Evolutionary conservation across 306 rosid species (phyloP).

Genomic region (Acacia confusa): DNA sequence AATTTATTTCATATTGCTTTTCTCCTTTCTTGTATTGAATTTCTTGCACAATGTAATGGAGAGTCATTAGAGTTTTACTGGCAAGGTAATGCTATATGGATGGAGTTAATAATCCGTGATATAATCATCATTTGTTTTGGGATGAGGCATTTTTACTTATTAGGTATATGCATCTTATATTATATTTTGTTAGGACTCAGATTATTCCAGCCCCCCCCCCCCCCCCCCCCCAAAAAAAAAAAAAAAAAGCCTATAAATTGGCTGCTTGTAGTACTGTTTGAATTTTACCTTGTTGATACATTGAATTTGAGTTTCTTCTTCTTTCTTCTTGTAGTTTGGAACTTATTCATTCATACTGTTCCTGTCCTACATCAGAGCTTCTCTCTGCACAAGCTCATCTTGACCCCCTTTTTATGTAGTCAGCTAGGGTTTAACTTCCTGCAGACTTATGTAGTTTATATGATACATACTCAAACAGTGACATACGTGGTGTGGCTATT

Average conservation of each 20-base stretch:
- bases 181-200: not conserved
- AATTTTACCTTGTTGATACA: not conserved
- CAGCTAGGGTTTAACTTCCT: slow-evolving; percentile 11
- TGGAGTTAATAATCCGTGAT: not conserved
- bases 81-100: not conserved
- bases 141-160: not conserved
- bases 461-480: slow-evolving; percentile 52
- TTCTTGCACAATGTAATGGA: not conserved
- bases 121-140: not conserved
- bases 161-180: not conserved
- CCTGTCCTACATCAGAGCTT: not conserved
- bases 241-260: not conserved
- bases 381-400: slow-evolving; percentile 5
- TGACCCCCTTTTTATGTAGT: slow-evolving; percentile 19
- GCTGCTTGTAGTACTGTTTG: not conserved
- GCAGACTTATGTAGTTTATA: slow-evolving; percentile 33
- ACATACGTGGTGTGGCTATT: slow-evolving; percentile 92
- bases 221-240: too few species aligned
- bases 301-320: not conserved
- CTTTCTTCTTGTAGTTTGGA: not conserved
- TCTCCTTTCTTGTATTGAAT: not conserved
- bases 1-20: not conserved
- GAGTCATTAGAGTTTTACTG: not conserved
- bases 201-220: not conserved
- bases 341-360: not conserved